Base-by-base conservation (phyloP, 2,329 filamentous ascomycete genomes). In the Ilyonectria robusta region DNA sequence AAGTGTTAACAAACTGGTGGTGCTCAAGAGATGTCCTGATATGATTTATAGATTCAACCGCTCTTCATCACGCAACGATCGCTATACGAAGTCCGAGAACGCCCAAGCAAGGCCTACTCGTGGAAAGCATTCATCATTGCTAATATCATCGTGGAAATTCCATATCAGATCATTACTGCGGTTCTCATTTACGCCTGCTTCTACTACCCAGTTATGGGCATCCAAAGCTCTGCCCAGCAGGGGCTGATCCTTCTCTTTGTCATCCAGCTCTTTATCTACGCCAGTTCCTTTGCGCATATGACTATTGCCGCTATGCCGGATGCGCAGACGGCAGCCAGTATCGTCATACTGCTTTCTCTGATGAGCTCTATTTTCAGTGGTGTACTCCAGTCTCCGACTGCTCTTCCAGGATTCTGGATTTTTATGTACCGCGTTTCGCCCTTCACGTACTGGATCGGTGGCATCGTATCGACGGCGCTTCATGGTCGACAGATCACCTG, bases 71-170 rank as follows among this genome's bases (percentile, higher is more conserved):
- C 89, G 0, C 92, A 94, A 74, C 88, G 93, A 19, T 85, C 90
- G 1, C 84, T 95, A 0, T 95, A 94, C 79, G 93, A 95, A 79
- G 92, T 92, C 5, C 91, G 92, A 53, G 93, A 95, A 79, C 87
- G 92, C 1, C 92, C 92, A 0, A 89, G 87, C 78, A 93, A 93
- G 75, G 85, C 90, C 0, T 95, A 94, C 81, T 93, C 90, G 0
- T 94, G 92, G 92, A 86, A 89, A 70, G 90, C 87, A 1, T 94
- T 94, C 80, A 86, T 94, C 77, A 81, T 92, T 3, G 88, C 91
- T 75, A 93, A 93, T 75, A 87, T 94, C 61, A 59, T 92, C 3
- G 91, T 93, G 55, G 93, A 95, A 77, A 84, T 94, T 1, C 92
- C 92, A 0, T 94, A 90, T 83, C 90, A 94, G 76, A 84, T 89